A percentile compares a stretch with the other conserved stretches of the same genome.
phyloP scores from a whole-genome alignment of 1,284 basidiomycete genomes.

The Coniferiporia weirii region DNA sequence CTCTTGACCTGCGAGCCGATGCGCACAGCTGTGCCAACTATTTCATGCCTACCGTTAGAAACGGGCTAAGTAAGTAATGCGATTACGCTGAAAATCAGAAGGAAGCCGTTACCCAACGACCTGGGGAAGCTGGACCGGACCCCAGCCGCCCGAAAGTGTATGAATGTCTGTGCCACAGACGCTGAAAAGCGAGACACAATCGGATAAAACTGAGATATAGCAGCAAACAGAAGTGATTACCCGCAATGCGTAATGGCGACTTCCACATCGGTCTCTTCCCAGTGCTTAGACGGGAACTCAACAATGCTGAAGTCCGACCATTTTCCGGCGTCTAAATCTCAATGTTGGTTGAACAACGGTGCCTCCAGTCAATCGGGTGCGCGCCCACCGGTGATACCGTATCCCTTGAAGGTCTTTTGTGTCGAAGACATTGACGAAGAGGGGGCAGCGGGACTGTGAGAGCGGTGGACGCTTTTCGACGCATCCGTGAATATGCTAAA shows the following conservation, averaged over 20 bases:
- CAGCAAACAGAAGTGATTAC: slow-evolving; percentile 35
- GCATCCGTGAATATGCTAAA: too few species aligned
- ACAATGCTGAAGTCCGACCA: slow-evolving; percentile 41
- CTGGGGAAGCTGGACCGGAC: slow-evolving; percentile 10
- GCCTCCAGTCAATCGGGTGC: background rate
- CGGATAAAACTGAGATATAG: background rate
- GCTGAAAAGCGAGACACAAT: background rate
- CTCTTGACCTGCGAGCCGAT: slow-evolving; percentile 49
- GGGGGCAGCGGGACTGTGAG: too few species aligned
- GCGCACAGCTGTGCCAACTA: slow-evolving; percentile 49
- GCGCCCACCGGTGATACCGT: slow-evolving; percentile 13
- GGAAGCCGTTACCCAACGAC: slow-evolving; percentile 35
- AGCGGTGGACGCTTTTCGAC: too few species aligned
- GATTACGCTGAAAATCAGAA: slow-evolving; percentile 21
- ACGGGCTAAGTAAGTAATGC: slow-evolving; percentile 25
- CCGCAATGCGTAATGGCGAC: slow-evolving; percentile 37
- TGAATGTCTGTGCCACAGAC: slow-evolving; percentile 30
- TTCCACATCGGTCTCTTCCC: slow-evolving; percentile 34
- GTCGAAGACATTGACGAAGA: background rate
- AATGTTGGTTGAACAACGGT: slow-evolving; percentile 30
- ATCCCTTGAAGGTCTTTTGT: slow-evolving; percentile 16
- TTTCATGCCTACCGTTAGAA: slow-evolving; percentile 43
- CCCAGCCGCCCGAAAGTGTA: slow-evolving; percentile 33
- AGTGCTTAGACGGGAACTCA: slow-evolving; percentile 32
- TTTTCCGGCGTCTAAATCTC: slow-evolving; percentile 22